These are phyloP conservation scores for Periconia digitata DNA, from an alignment of 2,329 filamentous ascomycete genomes.

Conservation along the genomic window DNA sequence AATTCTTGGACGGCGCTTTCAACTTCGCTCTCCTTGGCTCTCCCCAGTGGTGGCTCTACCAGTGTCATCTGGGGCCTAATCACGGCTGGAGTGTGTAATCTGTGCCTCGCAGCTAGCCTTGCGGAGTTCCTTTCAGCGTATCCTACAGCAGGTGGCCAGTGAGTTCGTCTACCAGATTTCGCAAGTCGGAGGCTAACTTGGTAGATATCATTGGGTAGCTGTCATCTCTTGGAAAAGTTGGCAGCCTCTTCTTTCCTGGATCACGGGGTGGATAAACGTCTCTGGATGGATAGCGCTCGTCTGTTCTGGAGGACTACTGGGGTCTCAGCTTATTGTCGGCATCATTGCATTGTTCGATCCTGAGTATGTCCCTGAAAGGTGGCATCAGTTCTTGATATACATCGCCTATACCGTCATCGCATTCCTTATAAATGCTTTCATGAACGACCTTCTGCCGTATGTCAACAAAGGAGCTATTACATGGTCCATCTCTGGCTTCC, in stretches of 20 bases:
- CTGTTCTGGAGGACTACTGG: slow-evolving; percentile 68
- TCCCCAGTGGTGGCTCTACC: slow-evolving; percentile 71
- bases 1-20: slow-evolving; percentile 66
- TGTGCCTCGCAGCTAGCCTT: slow-evolving; percentile 68
- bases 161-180: slow-evolving; percentile 3
- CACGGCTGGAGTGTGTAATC: slow-evolving; percentile 62
- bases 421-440: slow-evolving; percentile 67
- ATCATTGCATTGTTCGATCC: slow-evolving; percentile 64
- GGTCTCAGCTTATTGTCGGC: slow-evolving; percentile 66
- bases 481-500: slow-evolving; percentile 70
- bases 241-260: slow-evolving; percentile 66
- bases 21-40: slow-evolving; percentile 59
- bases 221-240: slow-evolving; percentile 62
- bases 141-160: slow-evolving; percentile 48
- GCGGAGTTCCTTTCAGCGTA: slow-evolving; percentile 72
- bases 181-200: slow-evolving; percentile 43
- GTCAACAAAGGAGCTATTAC: slow-evolving; percentile 70
- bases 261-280: slow-evolving; percentile 73
- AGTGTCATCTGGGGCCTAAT: slow-evolving; percentile 72
- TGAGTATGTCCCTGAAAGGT: slow-evolving; percentile 59
- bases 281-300: slow-evolving; percentile 69
- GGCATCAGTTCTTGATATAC: slow-evolving; percentile 76
- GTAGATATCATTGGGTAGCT: slow-evolving; percentile 69
- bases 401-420: slow-evolving; percentile 63
- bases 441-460: slow-evolving; percentile 62